These are phyloP conservation scores for Cladorrhinum samala DNA, from an alignment of 495 filamentous ascomycete species.

Conservation along the genomic window DNA sequence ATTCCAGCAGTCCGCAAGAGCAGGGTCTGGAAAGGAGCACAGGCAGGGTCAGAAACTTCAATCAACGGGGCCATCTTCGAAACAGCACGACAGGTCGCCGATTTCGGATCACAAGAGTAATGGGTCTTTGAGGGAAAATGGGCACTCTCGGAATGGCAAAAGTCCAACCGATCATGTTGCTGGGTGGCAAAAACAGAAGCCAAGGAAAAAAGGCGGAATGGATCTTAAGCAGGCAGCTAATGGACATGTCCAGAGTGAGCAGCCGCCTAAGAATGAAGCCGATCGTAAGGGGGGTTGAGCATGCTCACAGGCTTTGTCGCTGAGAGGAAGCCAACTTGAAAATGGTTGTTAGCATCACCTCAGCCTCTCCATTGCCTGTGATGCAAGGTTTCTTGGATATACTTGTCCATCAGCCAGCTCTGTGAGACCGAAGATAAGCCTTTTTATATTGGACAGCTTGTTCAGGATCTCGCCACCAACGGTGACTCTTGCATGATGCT, in stretches of 20 bases:
- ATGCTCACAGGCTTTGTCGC: neutral
- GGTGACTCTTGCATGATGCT: conserved; percentile 5
- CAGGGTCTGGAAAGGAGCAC: conserved; percentile 6
- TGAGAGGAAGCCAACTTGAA: neutral
- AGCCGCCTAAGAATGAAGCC: conserved; percentile 42
- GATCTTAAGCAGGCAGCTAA: conserved; percentile 32
- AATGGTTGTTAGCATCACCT: neutral
- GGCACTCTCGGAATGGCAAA: conserved; percentile 43
- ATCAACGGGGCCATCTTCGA: conserved; percentile 15
- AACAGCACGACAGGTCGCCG: conserved; percentile 21
- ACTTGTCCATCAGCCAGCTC: conserved; percentile 4
- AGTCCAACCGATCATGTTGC: conserved; percentile 40
- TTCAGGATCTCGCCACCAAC: conserved; percentile 20
- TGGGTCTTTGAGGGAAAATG: conserved; percentile 35
- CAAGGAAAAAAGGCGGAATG: conserved; percentile 40
- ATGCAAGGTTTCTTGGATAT: conserved; percentile 35
- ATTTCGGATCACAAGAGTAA: conserved; percentile 30
- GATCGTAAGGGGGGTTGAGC: conserved; percentile 50
- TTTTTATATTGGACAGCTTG: conserved; percentile 23
- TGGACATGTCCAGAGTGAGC: conserved; percentile 36
- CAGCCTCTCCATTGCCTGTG: too few relatives aligned
- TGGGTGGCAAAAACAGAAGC: conserved; percentile 45
- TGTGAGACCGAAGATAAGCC: conserved; percentile 10
- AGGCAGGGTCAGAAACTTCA: conserved; percentile 20
- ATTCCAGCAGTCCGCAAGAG: conserved; percentile 3